These are phyloP conservation scores for Vitis rupestris DNA, from an alignment of 164 flowering plant genomes.

Conservation along the genomic window DNA sequence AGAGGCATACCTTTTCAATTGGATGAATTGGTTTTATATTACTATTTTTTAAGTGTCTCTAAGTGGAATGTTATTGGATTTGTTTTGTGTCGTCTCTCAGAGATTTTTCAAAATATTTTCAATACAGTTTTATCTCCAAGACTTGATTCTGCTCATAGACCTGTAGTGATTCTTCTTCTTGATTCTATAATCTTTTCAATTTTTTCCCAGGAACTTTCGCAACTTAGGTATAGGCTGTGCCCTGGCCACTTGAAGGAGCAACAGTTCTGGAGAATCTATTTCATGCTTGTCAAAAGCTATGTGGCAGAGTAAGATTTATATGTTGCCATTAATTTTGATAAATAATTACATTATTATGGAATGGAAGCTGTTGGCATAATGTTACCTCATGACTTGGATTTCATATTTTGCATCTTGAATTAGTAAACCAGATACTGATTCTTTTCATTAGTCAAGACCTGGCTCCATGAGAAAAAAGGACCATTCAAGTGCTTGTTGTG, in stretches of 20 bases:
- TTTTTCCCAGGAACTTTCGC: conserved; percentile 70
- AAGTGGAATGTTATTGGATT: not conserved
- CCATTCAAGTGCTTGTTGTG: too few relatives aligned
- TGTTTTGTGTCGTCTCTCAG: not conserved
- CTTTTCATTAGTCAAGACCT: too few relatives aligned
- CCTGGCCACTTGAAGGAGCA: conserved; percentile 75
- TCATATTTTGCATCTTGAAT: too few relatives aligned
- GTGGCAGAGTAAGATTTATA: conserved; percentile 55
- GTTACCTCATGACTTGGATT: too few relatives aligned
- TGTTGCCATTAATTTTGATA: not conserved
- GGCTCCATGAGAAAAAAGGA: too few relatives aligned
- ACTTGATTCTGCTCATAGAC: not conserved
- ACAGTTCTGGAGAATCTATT: conserved; percentile 80
- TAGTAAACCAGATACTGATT: too few relatives aligned
- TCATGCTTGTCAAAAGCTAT: conserved; percentile 56
- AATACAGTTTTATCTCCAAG: not conserved
- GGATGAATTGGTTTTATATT: too few relatives aligned
- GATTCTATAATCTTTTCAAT: conserved; percentile 2
- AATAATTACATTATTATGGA: too few relatives aligned
- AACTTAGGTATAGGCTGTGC: conserved; percentile 68
- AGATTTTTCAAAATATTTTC: not conserved
- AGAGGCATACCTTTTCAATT: too few relatives aligned
- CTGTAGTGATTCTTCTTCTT: not conserved
- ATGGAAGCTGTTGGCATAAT: too few relatives aligned
- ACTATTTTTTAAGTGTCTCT: too few relatives aligned